A percentile compares a stretch with the other conserved stretches of the same genome.
Evolutionary conservation across 2,329 filamentous ascomycete species (phyloP).

Genomic region (Colletotrichum cereale): DNA sequence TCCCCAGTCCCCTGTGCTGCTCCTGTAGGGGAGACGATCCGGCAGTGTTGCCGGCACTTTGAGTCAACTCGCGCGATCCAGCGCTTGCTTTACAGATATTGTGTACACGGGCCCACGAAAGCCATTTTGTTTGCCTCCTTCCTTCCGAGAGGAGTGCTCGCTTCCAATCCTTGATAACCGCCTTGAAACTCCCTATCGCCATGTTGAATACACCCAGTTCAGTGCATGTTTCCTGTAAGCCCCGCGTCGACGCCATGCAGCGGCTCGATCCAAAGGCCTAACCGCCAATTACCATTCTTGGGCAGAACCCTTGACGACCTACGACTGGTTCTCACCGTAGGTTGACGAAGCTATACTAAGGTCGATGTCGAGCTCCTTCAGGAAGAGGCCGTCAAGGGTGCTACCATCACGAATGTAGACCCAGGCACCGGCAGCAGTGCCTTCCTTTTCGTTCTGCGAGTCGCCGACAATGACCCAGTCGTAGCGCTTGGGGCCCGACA

Average conservation of each 20-base stretch:
- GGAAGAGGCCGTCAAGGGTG: constrained; percentile 78
- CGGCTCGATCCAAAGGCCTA: too few species aligned
- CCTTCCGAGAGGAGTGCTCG: not conserved
- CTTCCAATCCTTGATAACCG: constrained; percentile 4
- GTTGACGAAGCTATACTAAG: constrained; percentile 53
- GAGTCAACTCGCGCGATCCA: constrained; percentile 4
- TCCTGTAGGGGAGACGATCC: not conserved
- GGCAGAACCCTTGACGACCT: constrained; percentile 3
- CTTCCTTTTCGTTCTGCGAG: constrained; percentile 83
- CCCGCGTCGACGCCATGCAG: not conserved
- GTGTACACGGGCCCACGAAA: constrained; percentile 18
- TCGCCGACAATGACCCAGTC: constrained; percentile 86
- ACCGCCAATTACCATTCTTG: not conserved
- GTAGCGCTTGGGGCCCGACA: constrained; percentile 92
- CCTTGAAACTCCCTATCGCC: constrained; percentile 34
- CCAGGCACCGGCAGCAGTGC: constrained; percentile 81
- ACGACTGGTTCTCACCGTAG: constrained; percentile 40
- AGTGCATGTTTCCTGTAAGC: not conserved
- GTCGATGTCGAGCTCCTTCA: constrained; percentile 80
- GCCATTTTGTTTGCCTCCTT: not conserved
- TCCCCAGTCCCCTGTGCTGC: not conserved
- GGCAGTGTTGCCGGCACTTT: not conserved
- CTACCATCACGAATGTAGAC: constrained; percentile 88
- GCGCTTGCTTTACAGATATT: constrained; percentile 16
- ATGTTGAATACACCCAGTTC: constrained; percentile 31